A percentile compares a stretch with the other conserved stretches of the same genome.
Evolutionary conservation across 2,329 filamentous ascomycete species (phyloP).

Genomic region (Xylariaceae sp.): DNA sequence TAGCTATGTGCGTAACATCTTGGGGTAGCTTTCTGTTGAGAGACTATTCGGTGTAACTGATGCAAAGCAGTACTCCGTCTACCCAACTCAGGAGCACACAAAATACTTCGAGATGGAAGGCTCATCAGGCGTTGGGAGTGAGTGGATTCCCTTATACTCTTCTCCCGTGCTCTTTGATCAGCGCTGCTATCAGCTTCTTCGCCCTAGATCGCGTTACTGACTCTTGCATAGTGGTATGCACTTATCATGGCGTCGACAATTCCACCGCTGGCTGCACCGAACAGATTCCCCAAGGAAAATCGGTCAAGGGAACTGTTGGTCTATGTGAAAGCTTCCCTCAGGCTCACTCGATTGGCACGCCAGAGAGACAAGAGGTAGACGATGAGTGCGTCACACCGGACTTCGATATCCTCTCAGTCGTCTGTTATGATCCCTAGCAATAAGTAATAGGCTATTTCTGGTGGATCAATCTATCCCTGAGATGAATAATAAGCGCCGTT

Average conservation of each 20-base stretch:
- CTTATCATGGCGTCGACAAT: constrained; percentile 7
- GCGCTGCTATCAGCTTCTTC: too few relatives aligned
- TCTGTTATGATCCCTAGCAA: constrained; percentile 8
- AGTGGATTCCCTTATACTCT: too few relatives aligned
- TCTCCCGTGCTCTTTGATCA: too few relatives aligned
- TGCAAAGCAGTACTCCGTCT: constrained; percentile 11
- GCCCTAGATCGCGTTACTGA: too few relatives aligned
- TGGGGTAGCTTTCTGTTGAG: background rate
- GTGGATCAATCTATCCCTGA: too few relatives aligned
- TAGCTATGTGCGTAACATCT: constrained; percentile 8
- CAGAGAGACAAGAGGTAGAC: constrained; percentile 7
- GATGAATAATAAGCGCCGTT: too few relatives aligned
- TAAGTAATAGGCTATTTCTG: too few relatives aligned
- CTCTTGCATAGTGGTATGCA: constrained; percentile 2
- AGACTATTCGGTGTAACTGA: background rate
- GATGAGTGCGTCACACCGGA: constrained; percentile 11
- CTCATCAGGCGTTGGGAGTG: constrained; percentile 11
- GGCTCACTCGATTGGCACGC: constrained; percentile 9
- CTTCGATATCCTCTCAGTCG: constrained; percentile 14
- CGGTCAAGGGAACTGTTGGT: constrained; percentile 13
- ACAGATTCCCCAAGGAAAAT: constrained; percentile 14
- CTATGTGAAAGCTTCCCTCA: constrained; percentile 10
- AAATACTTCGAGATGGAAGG: constrained; percentile 18
- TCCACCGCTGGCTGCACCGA: constrained; percentile 8
- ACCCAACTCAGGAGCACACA: constrained; percentile 6